Evolutionary conservation across 257 asterid species (phyloP).

Genomic region (Nicotiana noctiflora): DNA sequence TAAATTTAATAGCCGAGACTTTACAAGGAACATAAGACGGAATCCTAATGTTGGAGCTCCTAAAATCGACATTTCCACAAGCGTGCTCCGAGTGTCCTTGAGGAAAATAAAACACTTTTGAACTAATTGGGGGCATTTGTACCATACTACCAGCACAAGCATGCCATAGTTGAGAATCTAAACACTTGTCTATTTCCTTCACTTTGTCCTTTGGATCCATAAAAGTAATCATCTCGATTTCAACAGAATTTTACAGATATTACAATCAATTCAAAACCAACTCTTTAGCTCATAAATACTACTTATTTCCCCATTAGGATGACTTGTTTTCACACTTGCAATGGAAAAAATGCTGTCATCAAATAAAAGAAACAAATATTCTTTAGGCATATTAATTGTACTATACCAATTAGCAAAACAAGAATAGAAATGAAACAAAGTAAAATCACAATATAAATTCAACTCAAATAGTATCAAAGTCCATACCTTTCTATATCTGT

Average conservation of each 20-base stretch:
- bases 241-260: neutral
- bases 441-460: conserved; percentile 12
- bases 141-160: conserved; percentile 98
- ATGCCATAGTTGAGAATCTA: conserved; percentile 95
- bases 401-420: neutral
- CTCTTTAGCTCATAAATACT: conserved; percentile 15
- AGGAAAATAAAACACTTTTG: conserved; percentile 82
- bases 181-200: conserved; percentile 49
- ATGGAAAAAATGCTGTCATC: conserved; percentile 25
- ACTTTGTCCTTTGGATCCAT: conserved; percentile 54
- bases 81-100: conserved; percentile 92
- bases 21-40: conserved; percentile 54
- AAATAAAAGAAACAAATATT: conserved; percentile 4
- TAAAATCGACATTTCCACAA: conserved; percentile 48
- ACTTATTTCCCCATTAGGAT: neutral
- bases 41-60: conserved; percentile 30
- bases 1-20: conserved; percentile 49
- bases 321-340: conserved; percentile 16
- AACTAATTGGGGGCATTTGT: conserved; percentile 62
- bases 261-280: neutral
- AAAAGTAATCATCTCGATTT: conserved; percentile 45
- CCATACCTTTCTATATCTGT: conserved; percentile 32
- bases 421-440: conserved; percentile 5
- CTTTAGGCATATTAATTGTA: neutral
- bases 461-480: neutral